Base-by-base conservation (phyloP, 768 basidiomycete genomes). In the Paxillus ammoniavirescens region DNA sequence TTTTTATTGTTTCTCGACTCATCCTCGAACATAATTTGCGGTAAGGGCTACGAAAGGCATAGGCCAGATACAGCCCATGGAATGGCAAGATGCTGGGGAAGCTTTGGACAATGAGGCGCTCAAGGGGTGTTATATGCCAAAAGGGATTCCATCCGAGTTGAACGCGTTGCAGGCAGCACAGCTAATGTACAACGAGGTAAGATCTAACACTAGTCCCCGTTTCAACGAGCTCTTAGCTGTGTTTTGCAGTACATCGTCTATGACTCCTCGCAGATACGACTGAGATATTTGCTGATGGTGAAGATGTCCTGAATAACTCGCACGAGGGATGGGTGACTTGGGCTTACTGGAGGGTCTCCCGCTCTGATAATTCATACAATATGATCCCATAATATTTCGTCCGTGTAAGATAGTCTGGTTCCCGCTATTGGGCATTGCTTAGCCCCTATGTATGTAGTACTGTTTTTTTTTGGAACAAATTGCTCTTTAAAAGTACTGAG, bases 81-180 rank as follows among this genome's bases (percentile, higher is more conserved):
- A 74, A 10, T 86, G 83, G 83, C 77, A 83, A 61, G 83, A 84
- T 62, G 83, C 82, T 0, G 82, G 81, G 26, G 65, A 64, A 38
- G 76, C 76, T 1, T 65, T 82, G 9, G 75, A 70, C 31, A 72
- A 83, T 58, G 70, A 74, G 8, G 80, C 74, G 17, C 72, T 86
- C 21, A 61, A 71, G 36, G 83, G 83, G 15, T 81, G 79, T 52
- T 65, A 75, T 36, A 84, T 86, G 83, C 83, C 83, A n/a, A 78
- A 82, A 48, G 82, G 82, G 8, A 68, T 68, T 10, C 72, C 72
- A 6, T 52, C 70, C n/a, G n/a, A n/a, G n/a, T n/a, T n/a, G 50
- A 64, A 75, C 40, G 65, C 76, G 36, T 59, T 61, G 8, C 57
- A 63, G 6, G 62, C 64, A 23, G 63, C 55, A 8, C 70, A 62